Base-by-base conservation (phyloP, 495 filamentous ascomycete genomes). In the Cercophora samala region DNA sequence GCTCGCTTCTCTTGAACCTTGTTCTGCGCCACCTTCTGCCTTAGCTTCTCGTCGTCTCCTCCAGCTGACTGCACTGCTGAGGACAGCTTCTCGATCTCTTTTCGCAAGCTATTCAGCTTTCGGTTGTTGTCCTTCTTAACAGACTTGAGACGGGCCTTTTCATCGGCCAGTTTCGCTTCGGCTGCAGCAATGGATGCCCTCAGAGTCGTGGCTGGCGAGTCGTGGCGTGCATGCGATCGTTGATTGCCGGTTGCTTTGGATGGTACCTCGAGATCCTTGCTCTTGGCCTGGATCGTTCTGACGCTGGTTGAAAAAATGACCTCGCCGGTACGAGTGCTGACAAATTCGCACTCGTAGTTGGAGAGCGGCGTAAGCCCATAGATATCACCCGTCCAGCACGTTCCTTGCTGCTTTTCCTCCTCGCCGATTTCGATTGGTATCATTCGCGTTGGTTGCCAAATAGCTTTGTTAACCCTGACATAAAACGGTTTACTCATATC, bases 151-250 rank as follows among this genome's bases (percentile, higher is more conserved):
- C 90, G 89, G 46, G 87, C 83, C 67, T 89, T 90, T 66, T 90
- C 88, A 55, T 96, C 92, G 62, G 85, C 86, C 51, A 96, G 77
- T 75, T 91, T 96, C 66, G 83, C 77, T 69, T 97, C 91, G 18
- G 90, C 90, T 18, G 91, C 86, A 59, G 87, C 84, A 64, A 97
- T 95, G 5, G 93, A 96, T 23, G 92, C 93, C 73, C 89, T 91
- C 42, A 97, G 83, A 0, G 93, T 97, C 5, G 93, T 94, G 13
- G 88, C 90, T 3, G 93, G 93, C n/a, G 93, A 96, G 58, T 91
- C 89, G 32, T 91, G 89, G 68, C 91, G 88, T 68, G 88, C 74
- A 21, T 71, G 87, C 18, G 86, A 83, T 23, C 89, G 86, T 67
- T 88, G 85, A 58, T 69, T 64, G 63, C 64, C 65, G 2, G 77